A percentile compares a stretch with the other conserved stretches of the same genome.
Conservation (phyloP, 2,329 filamentous ascomycete species). For the Clathrospora elynae region DNA sequence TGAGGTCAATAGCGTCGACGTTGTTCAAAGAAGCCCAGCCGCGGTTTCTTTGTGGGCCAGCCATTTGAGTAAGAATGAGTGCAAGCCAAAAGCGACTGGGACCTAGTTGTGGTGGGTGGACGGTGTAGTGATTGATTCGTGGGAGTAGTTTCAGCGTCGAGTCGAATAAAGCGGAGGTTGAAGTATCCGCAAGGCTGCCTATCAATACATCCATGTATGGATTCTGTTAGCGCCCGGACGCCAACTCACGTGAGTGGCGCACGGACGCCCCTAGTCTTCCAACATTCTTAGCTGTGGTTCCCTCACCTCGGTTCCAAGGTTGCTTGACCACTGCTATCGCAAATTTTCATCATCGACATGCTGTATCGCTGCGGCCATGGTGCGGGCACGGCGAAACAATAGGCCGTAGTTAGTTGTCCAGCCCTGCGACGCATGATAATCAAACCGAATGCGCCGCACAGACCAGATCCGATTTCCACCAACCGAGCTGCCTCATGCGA, state of each 20-base stretch:
- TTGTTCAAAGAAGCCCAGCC: not conserved
- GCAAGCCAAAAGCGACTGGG: not conserved
- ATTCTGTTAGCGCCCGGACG: slow-evolving; percentile 7
- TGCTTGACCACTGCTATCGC: too few relatives aligned
- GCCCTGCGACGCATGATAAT: slow-evolving; percentile 20
- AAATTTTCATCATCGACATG: too few relatives aligned
- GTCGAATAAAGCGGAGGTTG: too few relatives aligned
- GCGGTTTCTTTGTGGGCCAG: slow-evolving; percentile 5
- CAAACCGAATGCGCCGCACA: slow-evolving; percentile 6
- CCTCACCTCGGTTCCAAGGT: too few relatives aligned
- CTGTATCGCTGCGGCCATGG: too few relatives aligned
- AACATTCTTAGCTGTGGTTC: too few relatives aligned
- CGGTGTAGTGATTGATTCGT: too few relatives aligned
- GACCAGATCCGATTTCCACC: slow-evolving; percentile 15
- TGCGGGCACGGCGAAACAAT: not conserved
- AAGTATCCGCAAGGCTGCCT: too few relatives aligned
- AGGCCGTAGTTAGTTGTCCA: slow-evolving; percentile 18
- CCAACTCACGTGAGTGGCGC: slow-evolving; percentile 6
- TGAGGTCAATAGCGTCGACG: slow-evolving; percentile 33
- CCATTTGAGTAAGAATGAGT: slow-evolving; percentile 6
- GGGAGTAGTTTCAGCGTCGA: too few relatives aligned
- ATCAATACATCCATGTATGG: not conserved
- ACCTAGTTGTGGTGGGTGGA: not conserved
- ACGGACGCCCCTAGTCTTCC: too few relatives aligned
- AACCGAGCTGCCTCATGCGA: slow-evolving; percentile 7